These are phyloP conservation scores for Cyberlindnera suaveolens DNA, from an alignment of 805 yeast genomes.

Conservation along the genomic window DNA sequence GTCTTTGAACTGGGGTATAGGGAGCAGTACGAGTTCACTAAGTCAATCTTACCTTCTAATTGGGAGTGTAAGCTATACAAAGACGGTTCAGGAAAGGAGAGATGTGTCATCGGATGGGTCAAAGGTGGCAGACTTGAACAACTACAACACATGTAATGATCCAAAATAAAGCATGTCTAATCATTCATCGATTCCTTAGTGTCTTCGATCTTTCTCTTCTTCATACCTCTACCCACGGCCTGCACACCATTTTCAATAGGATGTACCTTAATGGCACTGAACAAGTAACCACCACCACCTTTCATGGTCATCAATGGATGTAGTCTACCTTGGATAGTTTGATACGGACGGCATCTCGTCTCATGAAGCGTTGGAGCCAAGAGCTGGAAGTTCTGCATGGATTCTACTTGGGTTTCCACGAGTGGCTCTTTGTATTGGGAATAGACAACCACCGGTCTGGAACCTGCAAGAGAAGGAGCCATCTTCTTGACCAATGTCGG, in stretches of 20 bases:
- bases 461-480: slow-evolving; percentile 67
- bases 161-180: background rate
- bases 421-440: slow-evolving; percentile 76
- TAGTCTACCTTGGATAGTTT: slow-evolving; percentile 87
- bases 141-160: background rate
- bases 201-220: slow-evolving; percentile 29
- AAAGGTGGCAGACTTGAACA: slow-evolving; percentile 6
- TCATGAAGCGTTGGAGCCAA: slow-evolving; percentile 81
- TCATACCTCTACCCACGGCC: slow-evolving; percentile 57
- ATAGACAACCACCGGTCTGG: slow-evolving; percentile 81
- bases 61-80: slow-evolving; percentile 46
- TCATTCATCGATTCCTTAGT: background rate
- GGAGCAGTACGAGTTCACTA: slow-evolving; percentile 46
- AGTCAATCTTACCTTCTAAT: slow-evolving; percentile 10
- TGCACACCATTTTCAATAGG: slow-evolving; percentile 63
- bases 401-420: slow-evolving; percentile 64
- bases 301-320: slow-evolving; percentile 94
- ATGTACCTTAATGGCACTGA: slow-evolving; percentile 72
- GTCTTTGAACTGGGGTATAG: slow-evolving; percentile 72
- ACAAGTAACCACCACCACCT: slow-evolving; percentile 86
- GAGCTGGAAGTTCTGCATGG: slow-evolving; percentile 60
- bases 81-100: slow-evolving; percentile 45
- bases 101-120: slow-evolving; percentile 66
- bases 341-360: slow-evolving; percentile 79
- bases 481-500: slow-evolving; percentile 57